phyloP scores from a whole-genome alignment of 2,329 filamentous ascomycete genomes.

The Elsinoe batatas region DNA sequence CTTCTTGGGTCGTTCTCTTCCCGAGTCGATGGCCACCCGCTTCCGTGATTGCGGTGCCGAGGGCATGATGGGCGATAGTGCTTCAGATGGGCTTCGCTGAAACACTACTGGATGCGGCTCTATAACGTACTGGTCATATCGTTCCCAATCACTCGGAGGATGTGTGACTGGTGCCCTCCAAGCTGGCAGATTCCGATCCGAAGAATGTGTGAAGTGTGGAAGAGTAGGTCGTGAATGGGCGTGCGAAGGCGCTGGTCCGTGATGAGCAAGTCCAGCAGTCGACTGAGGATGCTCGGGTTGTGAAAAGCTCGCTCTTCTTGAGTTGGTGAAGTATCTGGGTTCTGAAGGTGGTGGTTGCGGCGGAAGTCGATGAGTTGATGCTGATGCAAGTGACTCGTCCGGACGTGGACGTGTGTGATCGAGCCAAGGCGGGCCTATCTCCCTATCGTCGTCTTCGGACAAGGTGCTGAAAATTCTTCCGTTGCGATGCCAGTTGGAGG shows the following conservation, averaged over 20 bases:
- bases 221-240: too few relatives aligned
- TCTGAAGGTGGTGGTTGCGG: too few relatives aligned
- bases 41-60: constrained; percentile 6
- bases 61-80: background rate
- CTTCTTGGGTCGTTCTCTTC: constrained; percentile 12
- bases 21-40: constrained; percentile 9
- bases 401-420: background rate
- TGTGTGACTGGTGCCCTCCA: too few relatives aligned
- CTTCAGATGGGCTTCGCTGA: background rate
- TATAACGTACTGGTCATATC: background rate
- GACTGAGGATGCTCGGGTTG: too few relatives aligned
- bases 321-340: too few relatives aligned
- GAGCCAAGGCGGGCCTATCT: background rate
- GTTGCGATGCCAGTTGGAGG: background rate
- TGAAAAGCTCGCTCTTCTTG: too few relatives aligned
- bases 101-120: constrained; percentile 28
- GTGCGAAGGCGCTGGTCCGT: too few relatives aligned
- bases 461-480: background rate
- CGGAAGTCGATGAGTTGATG: too few relatives aligned
- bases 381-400: background rate
- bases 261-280: too few relatives aligned
- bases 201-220: too few relatives aligned
- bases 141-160: too few relatives aligned
- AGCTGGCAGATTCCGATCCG: too few relatives aligned
- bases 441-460: background rate